phyloP scores from a whole-genome alignment of 208 protist species.

The Crithidia bombi region DNA sequence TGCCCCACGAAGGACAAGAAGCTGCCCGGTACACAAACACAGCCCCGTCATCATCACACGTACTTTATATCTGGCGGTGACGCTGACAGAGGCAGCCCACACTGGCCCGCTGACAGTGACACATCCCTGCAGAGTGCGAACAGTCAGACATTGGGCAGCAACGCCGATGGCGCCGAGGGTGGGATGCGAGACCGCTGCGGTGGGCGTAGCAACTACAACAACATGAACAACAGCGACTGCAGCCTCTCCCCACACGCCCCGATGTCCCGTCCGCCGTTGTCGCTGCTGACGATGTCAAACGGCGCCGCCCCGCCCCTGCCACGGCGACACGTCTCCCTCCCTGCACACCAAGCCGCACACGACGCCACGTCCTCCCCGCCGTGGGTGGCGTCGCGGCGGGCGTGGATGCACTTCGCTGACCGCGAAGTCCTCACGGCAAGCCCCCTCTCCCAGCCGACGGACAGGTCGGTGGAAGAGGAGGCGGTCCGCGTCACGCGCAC shows the following conservation, averaged over 20 bases:
- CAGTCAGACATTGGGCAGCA: too few species aligned
- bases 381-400: slow-evolving; percentile 1
- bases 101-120: too few species aligned
- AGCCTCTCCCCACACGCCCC: slow-evolving; percentile 10
- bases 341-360: not conserved
- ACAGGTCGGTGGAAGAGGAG: not conserved
- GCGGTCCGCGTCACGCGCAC: not conserved
- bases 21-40: too few species aligned
- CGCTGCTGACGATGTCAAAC: not conserved
- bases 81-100: too few species aligned
- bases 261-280: not conserved
- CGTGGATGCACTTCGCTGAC: slow-evolving; percentile 16
- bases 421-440: not conserved
- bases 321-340: not conserved
- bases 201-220: not conserved
- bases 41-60: too few species aligned
- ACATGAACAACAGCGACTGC: not conserved
- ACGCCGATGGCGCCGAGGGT: not conserved
- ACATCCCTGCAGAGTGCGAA: too few species aligned
- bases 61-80: too few species aligned
- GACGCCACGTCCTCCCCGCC: not conserved
- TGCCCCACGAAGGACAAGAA: too few species aligned
- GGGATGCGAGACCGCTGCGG: not conserved
- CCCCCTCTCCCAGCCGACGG: not conserved
- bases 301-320: not conserved